Base-by-base conservation (phyloP, 306 rosid species). In the Quillaja saponaria region DNA sequence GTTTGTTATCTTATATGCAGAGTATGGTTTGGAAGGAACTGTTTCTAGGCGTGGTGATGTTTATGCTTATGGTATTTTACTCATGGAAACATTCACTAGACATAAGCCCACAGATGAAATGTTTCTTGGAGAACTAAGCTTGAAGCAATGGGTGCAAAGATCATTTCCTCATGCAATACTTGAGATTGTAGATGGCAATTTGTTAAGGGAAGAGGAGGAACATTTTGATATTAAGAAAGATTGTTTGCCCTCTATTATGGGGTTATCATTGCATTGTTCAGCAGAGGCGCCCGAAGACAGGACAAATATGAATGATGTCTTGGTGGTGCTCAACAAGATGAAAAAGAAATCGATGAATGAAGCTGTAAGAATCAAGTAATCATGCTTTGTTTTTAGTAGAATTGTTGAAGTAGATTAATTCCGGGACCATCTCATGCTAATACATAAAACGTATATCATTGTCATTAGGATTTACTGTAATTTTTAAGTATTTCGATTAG, bases 1-100 rank as follows among this genome's bases (percentile, higher is more conserved):
- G 11, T 5, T 39, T 5, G 2, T 39, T 13, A 6, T 39, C 12
- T 39, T 39, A 10, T 39, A 48, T 10, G 13, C 55, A 55, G 72
- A 67, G 13, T 67, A 42, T 57, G 64, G 72, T 8, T n/a, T 13
- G 25, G 57, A 55, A 40, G 47, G 63, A 33, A 19, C 13, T 2
- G 56, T 56, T 13, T 16, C 72, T 2, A 33, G 17, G 6, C 11
- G 10, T 17, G 50, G 58, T 8, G 72, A 67, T 47, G 72, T 47
- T n/a, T 67, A 56, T 3, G 56, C 57, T 5, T 67, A 17, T 34
- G 72, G 72, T 9, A 56, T 55, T 8, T 1, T 67, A 17, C 5
- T 66, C 0, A 3, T 55, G 55, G 71, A 55, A 41, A 44, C 47
- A 10, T 54, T 55, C 45, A 66, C 63, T 1, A n/a, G 9, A 9